Conservation (phyloP, 306 rosid species). For the Prunus mira region DNA sequence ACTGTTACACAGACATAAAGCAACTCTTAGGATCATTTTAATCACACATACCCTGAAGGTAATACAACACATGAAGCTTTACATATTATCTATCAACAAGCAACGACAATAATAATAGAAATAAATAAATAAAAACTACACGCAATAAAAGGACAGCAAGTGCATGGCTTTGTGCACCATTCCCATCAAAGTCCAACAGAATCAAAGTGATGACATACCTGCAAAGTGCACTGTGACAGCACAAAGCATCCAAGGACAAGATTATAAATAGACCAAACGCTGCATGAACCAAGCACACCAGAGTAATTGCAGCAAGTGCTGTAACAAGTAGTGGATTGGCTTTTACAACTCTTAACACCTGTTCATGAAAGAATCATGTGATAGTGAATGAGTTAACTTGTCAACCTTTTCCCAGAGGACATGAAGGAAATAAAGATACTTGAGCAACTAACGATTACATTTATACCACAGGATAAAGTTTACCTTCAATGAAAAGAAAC, state of each 20-base stretch:
- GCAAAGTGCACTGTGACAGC: conserved; percentile 86
- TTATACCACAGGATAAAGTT: conserved; percentile 15
- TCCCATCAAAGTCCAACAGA: background rate
- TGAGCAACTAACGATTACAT: conserved; percentile 4
- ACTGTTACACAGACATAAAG: conserved; percentile 57
- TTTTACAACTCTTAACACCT: conserved; percentile 70
- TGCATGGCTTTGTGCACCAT: background rate
- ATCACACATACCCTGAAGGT: background rate
- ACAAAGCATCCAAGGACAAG: conserved; percentile 61
- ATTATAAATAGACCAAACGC: conserved; percentile 70
- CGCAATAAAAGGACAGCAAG: background rate
- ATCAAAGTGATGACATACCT: conserved; percentile 51
- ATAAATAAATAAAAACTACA: background rate
- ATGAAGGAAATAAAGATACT: conserved; percentile 7
- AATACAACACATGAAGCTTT: conserved; percentile 7
- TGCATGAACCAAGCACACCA: conserved; percentile 85
- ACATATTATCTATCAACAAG: conserved; percentile 7
- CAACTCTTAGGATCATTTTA: conserved; percentile 35
- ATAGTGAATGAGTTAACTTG: conserved; percentile 27
- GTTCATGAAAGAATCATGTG: conserved; percentile 25
- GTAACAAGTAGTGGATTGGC: conserved; percentile 58
- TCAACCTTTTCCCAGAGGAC: conserved; percentile 13
- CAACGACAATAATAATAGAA: background rate
- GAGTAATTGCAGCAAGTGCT: conserved; percentile 57
- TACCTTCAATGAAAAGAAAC: conserved; percentile 74